phyloP scores from a whole-genome alignment of 805 yeast species.

The Ogataea nitratoaversa region DNA sequence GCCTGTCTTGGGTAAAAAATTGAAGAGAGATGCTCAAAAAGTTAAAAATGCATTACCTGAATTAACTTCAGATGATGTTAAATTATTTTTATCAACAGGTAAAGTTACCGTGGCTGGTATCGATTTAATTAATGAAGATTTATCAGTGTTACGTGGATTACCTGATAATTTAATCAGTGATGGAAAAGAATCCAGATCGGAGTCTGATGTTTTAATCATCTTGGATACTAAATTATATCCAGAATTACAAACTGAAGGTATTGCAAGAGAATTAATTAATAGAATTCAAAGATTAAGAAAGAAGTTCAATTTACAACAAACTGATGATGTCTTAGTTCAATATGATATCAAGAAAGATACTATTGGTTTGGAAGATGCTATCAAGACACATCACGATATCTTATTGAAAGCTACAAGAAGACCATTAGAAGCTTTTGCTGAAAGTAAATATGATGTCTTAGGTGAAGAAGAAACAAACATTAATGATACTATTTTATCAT shows the following conservation, averaged over 20 bases:
- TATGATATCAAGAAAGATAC: slow-evolving; percentile 69
- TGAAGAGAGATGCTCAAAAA: slow-evolving; percentile 87
- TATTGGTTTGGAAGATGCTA: slow-evolving; percentile 56
- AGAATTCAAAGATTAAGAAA: slow-evolving; percentile 97
- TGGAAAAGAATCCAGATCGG: slow-evolving; percentile 86
- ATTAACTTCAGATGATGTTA: slow-evolving; percentile 79
- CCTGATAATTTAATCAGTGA: slow-evolving; percentile 59
- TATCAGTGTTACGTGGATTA: slow-evolving; percentile 84
- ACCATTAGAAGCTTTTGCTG: slow-evolving; percentile 46
- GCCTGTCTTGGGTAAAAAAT: slow-evolving; percentile 97
- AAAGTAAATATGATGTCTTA: slow-evolving; percentile 48
- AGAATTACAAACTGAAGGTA: slow-evolving; percentile 88
- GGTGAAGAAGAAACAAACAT: slow-evolving; percentile 86
- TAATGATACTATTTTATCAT: slow-evolving; percentile 73
- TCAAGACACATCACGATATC: slow-evolving; percentile 61
- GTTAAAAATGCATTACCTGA: slow-evolving; percentile 91
- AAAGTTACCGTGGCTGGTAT: slow-evolving; percentile 85
- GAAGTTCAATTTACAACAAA: slow-evolving; percentile 90
- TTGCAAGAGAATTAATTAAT: slow-evolving; percentile 93
- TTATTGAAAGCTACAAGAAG: slow-evolving; percentile 74
- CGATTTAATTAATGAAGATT: slow-evolving; percentile 79
- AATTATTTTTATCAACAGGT: slow-evolving; percentile 66
- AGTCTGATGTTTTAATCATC: slow-evolving; percentile 83
- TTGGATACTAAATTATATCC: slow-evolving; percentile 85
- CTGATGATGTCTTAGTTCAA: slow-evolving; percentile 91